Base-by-base conservation (phyloP, 1,284 basidiomycete species). In the Malassezia japonica region DNA sequence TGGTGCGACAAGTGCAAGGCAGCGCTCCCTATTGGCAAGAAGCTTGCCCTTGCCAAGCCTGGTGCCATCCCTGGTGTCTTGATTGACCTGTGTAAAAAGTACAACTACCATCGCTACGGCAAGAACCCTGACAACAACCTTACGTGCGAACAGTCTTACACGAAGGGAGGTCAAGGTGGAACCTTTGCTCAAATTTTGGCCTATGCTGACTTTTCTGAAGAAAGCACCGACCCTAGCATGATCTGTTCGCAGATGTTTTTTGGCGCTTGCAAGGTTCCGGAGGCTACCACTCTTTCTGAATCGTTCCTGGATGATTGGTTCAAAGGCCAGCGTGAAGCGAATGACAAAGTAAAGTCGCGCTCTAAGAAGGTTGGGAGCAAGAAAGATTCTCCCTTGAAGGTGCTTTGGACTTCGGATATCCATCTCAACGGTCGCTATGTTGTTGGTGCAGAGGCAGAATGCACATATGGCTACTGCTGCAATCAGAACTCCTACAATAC, bases 391-490 rank as follows among this genome's bases (percentile, higher is more conserved):
- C 77, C 80, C 37, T 73, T 86, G 31, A 84, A 83, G 62, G 81
- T 87, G 1, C 73, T 87, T 32, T 85, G 87, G 64, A 60, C 87
- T 10, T 85, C 83, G 0, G 85, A 87, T 62, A 77, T 85, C 50
- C 86, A 87, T 70, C 73, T 87, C 42, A 85, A 87, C 65, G 82
- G 85, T 80, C 82, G 83, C 23, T 87, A 80, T 65, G 78, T 82
- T 9, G 85, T 80, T 29, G 82, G 83, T 13, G 75, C 82, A 4
- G 85, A 87, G 72, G 83, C 81, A 6, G 82, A 84, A 61, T 87
- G 85, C 66, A 81, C 81, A 16, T 77, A 77, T 16, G 79, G 79
- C n/a, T 73, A 81, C 4, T 87, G 85, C 73, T 87, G 85, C 64
- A 78, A 85, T 28, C n/a, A 15, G n/a, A 48, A 41, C 25, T 35